Evolutionary conservation across 805 yeast genomes (phyloP).

Genomic region (Starmera pachycereana): DNA sequence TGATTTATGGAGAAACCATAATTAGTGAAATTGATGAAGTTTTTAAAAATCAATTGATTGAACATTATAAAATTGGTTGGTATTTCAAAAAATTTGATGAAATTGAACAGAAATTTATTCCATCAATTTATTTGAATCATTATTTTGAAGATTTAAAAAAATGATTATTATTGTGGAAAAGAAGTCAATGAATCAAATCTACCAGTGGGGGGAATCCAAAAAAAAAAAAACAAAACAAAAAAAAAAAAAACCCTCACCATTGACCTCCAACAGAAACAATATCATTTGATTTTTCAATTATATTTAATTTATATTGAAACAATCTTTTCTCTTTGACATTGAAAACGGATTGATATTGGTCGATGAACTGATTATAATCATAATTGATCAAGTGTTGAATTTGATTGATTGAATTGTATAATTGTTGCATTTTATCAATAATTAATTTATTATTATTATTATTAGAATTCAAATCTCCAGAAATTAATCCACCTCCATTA

Average conservation of each 20-base stretch:
- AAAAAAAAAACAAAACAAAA: background rate
- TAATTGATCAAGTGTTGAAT: conserved; percentile 25
- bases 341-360: conserved; percentile 21
- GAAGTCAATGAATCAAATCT: no score
- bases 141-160: no score
- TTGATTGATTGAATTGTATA: conserved; percentile 19
- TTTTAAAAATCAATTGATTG: no score
- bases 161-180: no score
- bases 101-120: background rate
- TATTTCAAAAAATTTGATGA: background rate
- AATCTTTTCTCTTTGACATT: conserved; percentile 27
- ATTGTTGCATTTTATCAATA: no score
- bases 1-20: no score
- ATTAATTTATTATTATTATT: no score
- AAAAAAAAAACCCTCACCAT: conserved; percentile 28
- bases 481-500: conserved; percentile 85
- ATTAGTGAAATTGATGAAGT: background rate
- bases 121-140: no score
- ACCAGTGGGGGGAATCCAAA: no score
- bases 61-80: background rate
- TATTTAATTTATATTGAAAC: conserved; percentile 35
- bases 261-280: conserved; percentile 42
- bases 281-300: conserved; percentile 43
- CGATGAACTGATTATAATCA: conserved; percentile 21
- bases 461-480: background rate